A percentile compares a stretch with the other conserved stretches of the same genome.
These are phyloP conservation scores for Eucalyptus polybractea DNA, from an alignment of 345 rosid species.

Conservation along the genomic window DNA sequence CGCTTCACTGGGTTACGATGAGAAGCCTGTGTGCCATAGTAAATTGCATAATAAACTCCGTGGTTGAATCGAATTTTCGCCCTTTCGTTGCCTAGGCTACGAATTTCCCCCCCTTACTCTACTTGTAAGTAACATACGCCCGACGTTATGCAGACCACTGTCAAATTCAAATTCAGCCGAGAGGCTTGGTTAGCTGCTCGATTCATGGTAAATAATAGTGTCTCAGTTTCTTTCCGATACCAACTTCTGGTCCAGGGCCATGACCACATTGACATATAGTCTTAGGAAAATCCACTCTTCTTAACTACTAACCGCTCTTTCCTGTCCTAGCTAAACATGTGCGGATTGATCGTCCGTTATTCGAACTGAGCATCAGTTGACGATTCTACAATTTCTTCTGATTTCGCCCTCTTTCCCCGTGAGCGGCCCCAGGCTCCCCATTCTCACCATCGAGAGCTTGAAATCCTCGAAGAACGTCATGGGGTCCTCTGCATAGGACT, in stretches of 20 bases:
- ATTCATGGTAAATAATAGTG: neutral
- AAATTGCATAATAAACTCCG: neutral
- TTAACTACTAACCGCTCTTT: neutral
- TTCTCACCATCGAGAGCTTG: constrained; percentile 46
- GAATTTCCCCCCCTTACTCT: neutral
- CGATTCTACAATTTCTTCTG: constrained; percentile 34
- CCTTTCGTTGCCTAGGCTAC: neutral
- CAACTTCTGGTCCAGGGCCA: neutral
- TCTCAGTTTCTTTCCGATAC: neutral
- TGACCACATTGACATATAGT: neutral
- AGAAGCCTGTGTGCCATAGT: neutral
- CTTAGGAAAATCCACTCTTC: neutral
- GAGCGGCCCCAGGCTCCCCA: constrained; percentile 35
- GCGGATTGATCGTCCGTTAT: neutral
- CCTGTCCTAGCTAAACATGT: neutral
- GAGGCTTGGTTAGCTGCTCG: neutral
- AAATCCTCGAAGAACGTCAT: constrained; percentile 49
- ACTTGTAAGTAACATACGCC: neutral
- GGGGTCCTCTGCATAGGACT: constrained; percentile 40
- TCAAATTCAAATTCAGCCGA: neutral
- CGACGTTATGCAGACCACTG: neutral
- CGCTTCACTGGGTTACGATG: neutral
- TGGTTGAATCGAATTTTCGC: neutral
- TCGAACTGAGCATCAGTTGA: constrained; percentile 2
- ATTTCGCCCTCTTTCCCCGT: constrained; percentile 20